A percentile compares a stretch with the other conserved stretches of the same genome.
Conservation (phyloP, 176 grass and related monocot species). For the Phyllostachys edulis region DNA sequence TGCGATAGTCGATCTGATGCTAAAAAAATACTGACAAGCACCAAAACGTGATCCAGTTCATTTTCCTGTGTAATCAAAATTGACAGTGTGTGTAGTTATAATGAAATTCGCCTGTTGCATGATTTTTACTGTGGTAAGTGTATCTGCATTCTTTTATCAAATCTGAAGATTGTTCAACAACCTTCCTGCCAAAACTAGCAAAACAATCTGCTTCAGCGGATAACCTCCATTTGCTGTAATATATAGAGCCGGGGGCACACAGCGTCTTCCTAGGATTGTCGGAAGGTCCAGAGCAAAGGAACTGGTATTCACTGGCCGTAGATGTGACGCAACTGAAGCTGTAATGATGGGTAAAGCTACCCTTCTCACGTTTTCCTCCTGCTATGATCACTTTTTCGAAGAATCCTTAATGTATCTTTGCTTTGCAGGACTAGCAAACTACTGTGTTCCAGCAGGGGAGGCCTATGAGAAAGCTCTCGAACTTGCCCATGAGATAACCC, state of each 20-base stretch:
- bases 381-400: not conserved
- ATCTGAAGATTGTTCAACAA: not conserved
- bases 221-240: slow-evolving; percentile 16
- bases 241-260: slow-evolving; percentile 73
- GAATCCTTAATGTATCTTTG: not conserved
- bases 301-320: slow-evolving; percentile 69
- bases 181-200: slow-evolving; percentile 11
- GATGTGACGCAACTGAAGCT: slow-evolving; percentile 63
- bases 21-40: not conserved
- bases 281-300: slow-evolving; percentile 76
- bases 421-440: slow-evolving; percentile 56
- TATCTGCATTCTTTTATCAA: not conserved
- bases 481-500: slow-evolving; percentile 61
- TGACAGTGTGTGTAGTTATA: not conserved
- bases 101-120: slow-evolving; percentile 8
- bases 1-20: not conserved
- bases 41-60: not conserved
- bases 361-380: slow-evolving; percentile 1
- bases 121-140: not conserved
- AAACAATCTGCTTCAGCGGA: not conserved
- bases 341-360: slow-evolving; percentile 53
- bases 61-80: slow-evolving; percentile 7
- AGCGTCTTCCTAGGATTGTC: slow-evolving; percentile 78
- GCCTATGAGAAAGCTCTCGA: slow-evolving; percentile 64
- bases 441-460: slow-evolving; percentile 68